A percentile compares a stretch with the other conserved stretches of the same genome.
Evolutionary conservation across 2,329 filamentous ascomycete genomes (phyloP).

Genomic region (Penicillium sp.): DNA sequence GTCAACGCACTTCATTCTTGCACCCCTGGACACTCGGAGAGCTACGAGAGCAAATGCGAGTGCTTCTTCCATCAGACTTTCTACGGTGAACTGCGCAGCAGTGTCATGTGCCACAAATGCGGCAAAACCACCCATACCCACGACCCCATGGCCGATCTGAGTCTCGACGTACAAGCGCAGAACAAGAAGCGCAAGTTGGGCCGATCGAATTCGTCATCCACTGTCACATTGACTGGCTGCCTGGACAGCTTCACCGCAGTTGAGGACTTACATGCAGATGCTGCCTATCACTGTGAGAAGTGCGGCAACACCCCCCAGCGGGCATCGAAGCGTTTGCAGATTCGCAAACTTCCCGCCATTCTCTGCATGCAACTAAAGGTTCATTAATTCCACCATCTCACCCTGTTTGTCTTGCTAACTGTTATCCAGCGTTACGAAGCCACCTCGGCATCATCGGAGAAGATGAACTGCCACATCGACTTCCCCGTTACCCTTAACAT

Average conservation of each 20-base stretch:
- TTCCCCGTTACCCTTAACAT: constrained; percentile 88
- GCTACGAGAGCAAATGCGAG: constrained; percentile 58
- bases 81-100: constrained; percentile 86
- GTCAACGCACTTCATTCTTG: constrained; percentile 83
- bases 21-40: constrained; percentile 69
- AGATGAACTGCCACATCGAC: constrained; percentile 81
- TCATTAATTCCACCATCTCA: constrained; percentile 17
- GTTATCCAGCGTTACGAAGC: constrained; percentile 67
- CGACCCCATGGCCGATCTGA: constrained; percentile 88
- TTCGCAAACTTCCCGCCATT: constrained; percentile 83
- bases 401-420: background rate
- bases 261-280: constrained; percentile 68
- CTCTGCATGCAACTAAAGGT: constrained; percentile 92
- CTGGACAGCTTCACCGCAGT: constrained; percentile 83
- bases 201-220: constrained; percentile 37
- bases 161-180: constrained; percentile 79
- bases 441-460: constrained; percentile 70
- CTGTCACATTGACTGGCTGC: constrained; percentile 67
- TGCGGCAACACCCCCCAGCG: constrained; percentile 72
- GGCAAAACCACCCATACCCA: constrained; percentile 76
- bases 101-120: constrained; percentile 87
- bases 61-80: constrained; percentile 95
- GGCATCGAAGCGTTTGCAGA: constrained; percentile 78
- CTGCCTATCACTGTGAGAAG: constrained; percentile 77
- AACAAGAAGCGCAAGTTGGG: constrained; percentile 50